Conservation (phyloP, 257 asterid species). For the Pogostemon cablin region DNA sequence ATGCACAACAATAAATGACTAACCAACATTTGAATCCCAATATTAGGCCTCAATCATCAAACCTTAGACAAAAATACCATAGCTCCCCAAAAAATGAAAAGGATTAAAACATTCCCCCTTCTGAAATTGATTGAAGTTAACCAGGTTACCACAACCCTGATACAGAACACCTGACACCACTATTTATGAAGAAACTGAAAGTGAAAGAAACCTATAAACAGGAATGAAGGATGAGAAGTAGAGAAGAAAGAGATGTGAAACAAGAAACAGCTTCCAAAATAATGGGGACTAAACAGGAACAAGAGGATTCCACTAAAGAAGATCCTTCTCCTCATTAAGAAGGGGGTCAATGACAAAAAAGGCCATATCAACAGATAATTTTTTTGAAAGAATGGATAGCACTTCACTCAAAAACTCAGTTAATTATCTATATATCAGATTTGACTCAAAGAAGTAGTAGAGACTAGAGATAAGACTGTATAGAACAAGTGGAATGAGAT, state of each 20-base stretch:
- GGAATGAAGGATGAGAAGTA: neutral
- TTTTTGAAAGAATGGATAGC: neutral
- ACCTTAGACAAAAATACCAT: neutral
- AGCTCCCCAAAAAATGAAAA: neutral
- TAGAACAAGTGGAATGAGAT: neutral
- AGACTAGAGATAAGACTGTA: neutral
- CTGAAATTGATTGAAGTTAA: conserved; percentile 3
- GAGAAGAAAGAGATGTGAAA: neutral
- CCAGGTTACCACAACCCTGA: neutral
- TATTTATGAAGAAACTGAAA: neutral
- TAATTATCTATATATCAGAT: neutral
- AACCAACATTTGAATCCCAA: neutral
- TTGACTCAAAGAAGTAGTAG: neutral
- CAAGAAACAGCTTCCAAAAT: neutral
- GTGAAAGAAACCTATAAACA: neutral
- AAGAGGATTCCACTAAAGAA: neutral
- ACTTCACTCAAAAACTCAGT: conserved; percentile 14
- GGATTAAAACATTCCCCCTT: neutral
- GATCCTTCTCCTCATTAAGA: neutral
- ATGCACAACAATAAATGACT: conserved; percentile 2
- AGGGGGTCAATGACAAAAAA: neutral
- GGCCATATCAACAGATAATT: neutral
- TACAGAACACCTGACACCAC: neutral
- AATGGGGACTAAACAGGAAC: neutral
- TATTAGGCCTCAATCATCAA: conserved; percentile 11